Conservation (phyloP, 176 grass and related monocot species). For the Rhynchospora pubera region DNA sequence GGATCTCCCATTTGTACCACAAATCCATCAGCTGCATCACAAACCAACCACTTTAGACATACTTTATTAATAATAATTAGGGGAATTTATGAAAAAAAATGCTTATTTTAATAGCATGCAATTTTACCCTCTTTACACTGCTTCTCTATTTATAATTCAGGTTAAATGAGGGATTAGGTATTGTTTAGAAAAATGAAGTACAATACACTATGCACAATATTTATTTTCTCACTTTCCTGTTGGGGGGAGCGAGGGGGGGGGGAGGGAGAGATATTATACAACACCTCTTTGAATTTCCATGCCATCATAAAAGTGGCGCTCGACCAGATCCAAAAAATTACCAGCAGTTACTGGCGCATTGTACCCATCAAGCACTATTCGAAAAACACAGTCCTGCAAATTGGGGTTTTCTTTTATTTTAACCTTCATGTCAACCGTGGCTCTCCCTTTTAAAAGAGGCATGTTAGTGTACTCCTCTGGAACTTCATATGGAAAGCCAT, state of each 20-base stretch:
- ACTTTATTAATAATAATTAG: neutral
- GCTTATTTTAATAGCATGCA: neutral
- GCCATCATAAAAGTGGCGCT: slow-evolving; percentile 93
- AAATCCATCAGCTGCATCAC: slow-evolving; percentile 85
- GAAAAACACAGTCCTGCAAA: slow-evolving; percentile 76
- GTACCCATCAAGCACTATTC: slow-evolving; percentile 91
- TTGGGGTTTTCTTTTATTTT: slow-evolving; percentile 97
- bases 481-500: slow-evolving; percentile 83
- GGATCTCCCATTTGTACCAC: slow-evolving; percentile 99
- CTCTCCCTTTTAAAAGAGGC: slow-evolving; percentile 96
- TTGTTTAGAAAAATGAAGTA: neutral
- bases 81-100: neutral
- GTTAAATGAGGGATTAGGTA: neutral
- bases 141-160: neutral
- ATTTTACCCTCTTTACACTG: neutral
- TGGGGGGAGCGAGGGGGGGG: neutral
- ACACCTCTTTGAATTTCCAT: slow-evolving; percentile 98
- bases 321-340: slow-evolving; percentile 87
- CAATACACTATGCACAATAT: neutral
- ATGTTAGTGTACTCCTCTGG: slow-evolving; percentile 83
- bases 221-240: neutral
- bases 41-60: neutral
- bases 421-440: slow-evolving; percentile 94
- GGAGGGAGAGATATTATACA: neutral
- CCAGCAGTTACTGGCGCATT: slow-evolving; percentile 90